Conservation (phyloP, 164 flowering plant genomes). For the Platanus orientalis region DNA sequence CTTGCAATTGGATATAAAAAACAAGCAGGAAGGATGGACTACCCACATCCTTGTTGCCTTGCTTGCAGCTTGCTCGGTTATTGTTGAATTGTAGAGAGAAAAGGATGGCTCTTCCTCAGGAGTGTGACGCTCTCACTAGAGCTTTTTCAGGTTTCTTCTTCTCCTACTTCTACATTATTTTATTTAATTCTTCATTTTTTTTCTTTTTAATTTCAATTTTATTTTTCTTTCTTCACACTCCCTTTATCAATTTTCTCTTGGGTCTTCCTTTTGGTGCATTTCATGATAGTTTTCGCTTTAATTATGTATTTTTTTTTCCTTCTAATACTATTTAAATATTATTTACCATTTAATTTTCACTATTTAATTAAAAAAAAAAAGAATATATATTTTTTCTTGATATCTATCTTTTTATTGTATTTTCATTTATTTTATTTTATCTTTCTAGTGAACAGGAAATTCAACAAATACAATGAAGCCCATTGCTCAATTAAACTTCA, state of each 20-base stretch:
- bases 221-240: too few relatives aligned
- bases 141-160: slow-evolving; percentile 55
- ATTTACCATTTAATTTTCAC: too few relatives aligned
- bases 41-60: neutral
- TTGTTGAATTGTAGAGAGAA: neutral
- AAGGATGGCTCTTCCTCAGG: slow-evolving; percentile 33
- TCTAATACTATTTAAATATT: too few relatives aligned
- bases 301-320: neutral
- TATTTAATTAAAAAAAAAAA: too few relatives aligned
- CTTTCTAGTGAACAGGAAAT: too few relatives aligned
- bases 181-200: neutral
- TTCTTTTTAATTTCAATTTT: neutral
- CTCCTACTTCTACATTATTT: too few relatives aligned
- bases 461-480: too few relatives aligned
- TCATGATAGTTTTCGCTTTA: neutral
- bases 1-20: neutral
- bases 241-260: neutral
- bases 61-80: neutral
- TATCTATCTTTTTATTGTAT: too few relatives aligned
- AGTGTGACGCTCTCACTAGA: slow-evolving; percentile 37
- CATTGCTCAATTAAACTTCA: too few relatives aligned
- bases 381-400: too few relatives aligned
- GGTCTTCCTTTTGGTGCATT: neutral
- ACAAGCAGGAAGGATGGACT: neutral
- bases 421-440: too few relatives aligned